phyloP scores from a whole-genome alignment of 306 rosid genomes.

The Medicago truncatula region DNA sequence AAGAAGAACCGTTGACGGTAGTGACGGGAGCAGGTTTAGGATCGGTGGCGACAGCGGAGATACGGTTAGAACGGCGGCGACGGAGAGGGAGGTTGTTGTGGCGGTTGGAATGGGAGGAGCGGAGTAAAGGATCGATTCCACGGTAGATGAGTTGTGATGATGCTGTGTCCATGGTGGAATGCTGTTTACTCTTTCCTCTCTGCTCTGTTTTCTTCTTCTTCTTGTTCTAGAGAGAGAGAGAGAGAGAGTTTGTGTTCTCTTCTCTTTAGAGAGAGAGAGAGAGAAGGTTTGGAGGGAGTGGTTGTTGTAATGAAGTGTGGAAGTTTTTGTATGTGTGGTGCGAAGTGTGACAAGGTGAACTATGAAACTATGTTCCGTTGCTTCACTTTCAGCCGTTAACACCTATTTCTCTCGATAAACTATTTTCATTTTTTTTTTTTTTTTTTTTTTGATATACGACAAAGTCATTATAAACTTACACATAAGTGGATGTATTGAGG shows the following conservation, averaged over 20 bases:
- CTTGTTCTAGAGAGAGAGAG: conserved; percentile 31
- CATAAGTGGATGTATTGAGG: too few species aligned
- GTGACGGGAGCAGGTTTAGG: conserved; percentile 58
- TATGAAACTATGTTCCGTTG: neutral
- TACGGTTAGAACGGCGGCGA: conserved; percentile 49
- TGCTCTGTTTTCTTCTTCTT: neutral
- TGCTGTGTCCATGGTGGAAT: conserved; percentile 74
- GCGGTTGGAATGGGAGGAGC: conserved; percentile 42
- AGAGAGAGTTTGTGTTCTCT: too few species aligned
- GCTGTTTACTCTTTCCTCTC: neutral
- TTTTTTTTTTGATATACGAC: too few species aligned
- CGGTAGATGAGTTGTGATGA: conserved; percentile 70
- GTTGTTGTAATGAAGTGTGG: neutral
- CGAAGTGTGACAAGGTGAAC: conserved; percentile 6
- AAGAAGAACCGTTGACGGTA: conserved; percentile 54
- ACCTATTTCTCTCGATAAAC: neutral
- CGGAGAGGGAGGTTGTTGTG: conserved; percentile 46
- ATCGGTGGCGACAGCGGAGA: conserved; percentile 71
- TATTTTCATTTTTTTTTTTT: neutral
- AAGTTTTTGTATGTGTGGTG: conserved; percentile 4
- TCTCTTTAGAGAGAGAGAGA: conserved; percentile 35
- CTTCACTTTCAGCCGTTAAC: conserved; percentile 13
- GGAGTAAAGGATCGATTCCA: conserved; percentile 63
- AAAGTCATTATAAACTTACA: too few species aligned
- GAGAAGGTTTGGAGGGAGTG: neutral